phyloP scores from a whole-genome alignment of 352 stramenopile species.

The Pythium diclinum region DNA sequence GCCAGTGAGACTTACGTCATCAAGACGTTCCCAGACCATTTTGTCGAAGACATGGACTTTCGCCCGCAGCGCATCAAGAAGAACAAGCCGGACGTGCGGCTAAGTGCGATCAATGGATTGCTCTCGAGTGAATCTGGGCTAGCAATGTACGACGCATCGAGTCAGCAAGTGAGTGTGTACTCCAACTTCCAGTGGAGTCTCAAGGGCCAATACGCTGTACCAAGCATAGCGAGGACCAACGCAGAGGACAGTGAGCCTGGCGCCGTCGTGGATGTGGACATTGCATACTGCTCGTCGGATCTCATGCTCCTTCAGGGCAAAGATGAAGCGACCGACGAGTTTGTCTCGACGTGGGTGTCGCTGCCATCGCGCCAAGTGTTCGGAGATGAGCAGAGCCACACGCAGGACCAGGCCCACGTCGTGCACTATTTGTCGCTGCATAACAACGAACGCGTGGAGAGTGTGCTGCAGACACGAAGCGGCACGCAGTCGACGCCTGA shows the following conservation, averaged over 20 bases:
- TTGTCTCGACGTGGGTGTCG: conserved; percentile 76
- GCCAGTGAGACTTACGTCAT: conserved; percentile 44
- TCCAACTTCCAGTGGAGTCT: conserved; percentile 82
- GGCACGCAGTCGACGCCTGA: conserved; percentile 30
- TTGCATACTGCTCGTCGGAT: conserved; percentile 80
- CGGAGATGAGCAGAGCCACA: conserved; percentile 29
- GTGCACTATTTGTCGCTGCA: conserved; percentile 80
- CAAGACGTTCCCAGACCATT: conserved; percentile 84
- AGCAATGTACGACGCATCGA: conserved; percentile 61
- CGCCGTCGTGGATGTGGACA: conserved; percentile 40
- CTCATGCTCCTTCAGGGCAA: conserved; percentile 77
- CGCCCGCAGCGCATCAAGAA: conserved; percentile 84
- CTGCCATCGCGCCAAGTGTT: conserved; percentile 62
- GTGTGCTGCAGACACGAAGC: conserved; percentile 44
- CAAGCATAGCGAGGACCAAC: conserved; percentile 29
- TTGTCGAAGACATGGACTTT: conserved; percentile 83
- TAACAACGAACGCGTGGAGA: conserved; percentile 67
- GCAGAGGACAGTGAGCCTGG: conserved; percentile 7
- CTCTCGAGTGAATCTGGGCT: conserved; percentile 69
- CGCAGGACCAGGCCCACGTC: conserved; percentile 49
- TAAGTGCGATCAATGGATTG: conserved; percentile 76
- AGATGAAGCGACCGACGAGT: conserved; percentile 30
- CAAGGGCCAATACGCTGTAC: conserved; percentile 65
- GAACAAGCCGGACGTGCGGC: conserved; percentile 48
- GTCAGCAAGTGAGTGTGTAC: conserved; percentile 53